These are phyloP conservation scores for Miscanthus lutarioriparius DNA, from an alignment of 176 grass and related monocot genomes.

Conservation along the genomic window DNA sequence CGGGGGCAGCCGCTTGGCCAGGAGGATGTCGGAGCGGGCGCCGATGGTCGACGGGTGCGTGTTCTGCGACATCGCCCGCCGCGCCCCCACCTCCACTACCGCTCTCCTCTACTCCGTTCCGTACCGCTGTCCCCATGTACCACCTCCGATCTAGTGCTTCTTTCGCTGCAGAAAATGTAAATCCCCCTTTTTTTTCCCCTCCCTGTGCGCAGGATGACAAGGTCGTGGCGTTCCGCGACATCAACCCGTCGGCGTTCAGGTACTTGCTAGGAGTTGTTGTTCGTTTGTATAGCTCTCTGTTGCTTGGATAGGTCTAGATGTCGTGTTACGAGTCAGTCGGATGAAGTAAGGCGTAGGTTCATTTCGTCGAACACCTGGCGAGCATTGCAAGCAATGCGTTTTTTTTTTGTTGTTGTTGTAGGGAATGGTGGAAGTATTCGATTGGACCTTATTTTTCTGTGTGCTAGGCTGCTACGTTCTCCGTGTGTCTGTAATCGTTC, in stretches of 20 bases:
- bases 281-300: not conserved
- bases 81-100: constrained; percentile 44
- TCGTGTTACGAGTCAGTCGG: not conserved
- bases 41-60: constrained; percentile 50
- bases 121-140: not conserved
- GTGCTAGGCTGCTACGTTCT: not conserved
- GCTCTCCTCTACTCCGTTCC: constrained; percentile 70
- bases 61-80: constrained; percentile 78
- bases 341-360: not conserved
- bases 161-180: not conserved
- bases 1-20: constrained; percentile 23
- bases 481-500: not conserved
- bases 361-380: constrained; percentile 32
- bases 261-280: constrained; percentile 27
- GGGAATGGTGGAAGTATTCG: not conserved
- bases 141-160: constrained; percentile 18
- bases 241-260: constrained; percentile 89
- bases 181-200: not conserved
- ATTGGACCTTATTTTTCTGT: not conserved
- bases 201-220: constrained; percentile 67
- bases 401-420: not conserved
- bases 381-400: not conserved
- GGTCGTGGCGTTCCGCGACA: constrained; percentile 82
- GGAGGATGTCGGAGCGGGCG: constrained; percentile 29
- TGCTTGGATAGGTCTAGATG: not conserved